Base-by-base conservation (phyloP, 2,329 filamentous ascomycete genomes). In the Byssochlamys sp. region DNA sequence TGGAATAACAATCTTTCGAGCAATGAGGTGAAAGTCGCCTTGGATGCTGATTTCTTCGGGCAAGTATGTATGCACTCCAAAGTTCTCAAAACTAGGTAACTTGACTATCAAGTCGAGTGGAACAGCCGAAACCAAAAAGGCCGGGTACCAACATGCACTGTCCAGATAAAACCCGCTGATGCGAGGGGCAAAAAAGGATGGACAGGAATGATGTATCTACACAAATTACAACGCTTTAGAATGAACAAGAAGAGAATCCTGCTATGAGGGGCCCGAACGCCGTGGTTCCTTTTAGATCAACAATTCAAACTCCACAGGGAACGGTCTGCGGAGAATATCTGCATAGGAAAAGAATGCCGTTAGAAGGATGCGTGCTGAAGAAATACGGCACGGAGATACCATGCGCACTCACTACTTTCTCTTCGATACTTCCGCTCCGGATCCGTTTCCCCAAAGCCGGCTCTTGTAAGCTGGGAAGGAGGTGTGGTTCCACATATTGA, bases 401-500 rank as follows among this genome's bases (percentile, higher is more conserved):
- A 31, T 31, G 7, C 10, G 7, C 7, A 45, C 35, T 5, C n/a
- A 9, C 39, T n/a, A 45, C n/a, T 45, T 45, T 24, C n/a, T 45
- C 39, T 45, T 45, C n/a, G 39, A 24, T 27, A 10, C 45, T 7
- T 49, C 24, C n/a, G n/a, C 49, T 14, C n/a, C 24, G 49, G 49
- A 27, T n/a, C 66, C 54, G 33, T 56, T 63, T 56, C 55, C 49
- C 73, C 76, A 78, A 19, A 78, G 62, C 4, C 73, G 69, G 60
- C 73, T 76, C 63, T 77, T 76, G 60, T 77, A 77, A 6, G 69
- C 74, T 9, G 77, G 76, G 65, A 75, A 78, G 10, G 71, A 73
- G 28, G 75, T 71, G 55, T 75, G 69, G 59, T 79, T 78, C 77
- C 77, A 80, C 57, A 78, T 73, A 56, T 78, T 79, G 57, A 78